Evolutionary conservation across 2,329 filamentous ascomycete species (phyloP).

Genomic region (Diaporthe ampelina): DNA sequence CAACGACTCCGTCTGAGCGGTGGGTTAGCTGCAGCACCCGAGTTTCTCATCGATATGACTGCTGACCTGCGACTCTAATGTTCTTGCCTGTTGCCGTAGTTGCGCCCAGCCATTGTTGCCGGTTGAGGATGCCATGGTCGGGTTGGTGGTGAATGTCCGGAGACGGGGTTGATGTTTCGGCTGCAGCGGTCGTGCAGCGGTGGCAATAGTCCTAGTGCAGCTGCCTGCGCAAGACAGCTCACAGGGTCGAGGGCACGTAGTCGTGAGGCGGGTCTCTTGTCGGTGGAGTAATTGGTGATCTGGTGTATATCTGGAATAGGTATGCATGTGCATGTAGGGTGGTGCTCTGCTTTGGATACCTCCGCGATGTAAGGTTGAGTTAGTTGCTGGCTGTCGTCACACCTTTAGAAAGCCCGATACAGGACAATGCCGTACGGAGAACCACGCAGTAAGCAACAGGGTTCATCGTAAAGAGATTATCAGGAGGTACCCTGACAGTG

Average conservation of each 20-base stretch:
- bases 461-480: too few relatives aligned
- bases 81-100: constrained; percentile 90
- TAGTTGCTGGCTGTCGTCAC: constrained; percentile 29
- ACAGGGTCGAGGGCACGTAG: not conserved
- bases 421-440: not conserved
- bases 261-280: not conserved
- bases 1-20: constrained; percentile 80
- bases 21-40: constrained; percentile 32
- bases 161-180: constrained; percentile 8
- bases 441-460: too few relatives aligned
- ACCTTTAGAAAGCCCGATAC: not conserved
- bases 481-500: not conserved
- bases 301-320: not conserved
- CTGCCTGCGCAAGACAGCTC: constrained; percentile 1
- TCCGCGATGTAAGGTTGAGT: constrained; percentile 13
- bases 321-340: constrained; percentile 16
- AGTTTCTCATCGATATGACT: not conserved
- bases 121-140: constrained; percentile 65
- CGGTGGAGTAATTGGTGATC: not conserved
- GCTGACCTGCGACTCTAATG: constrained; percentile 88
- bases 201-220: not conserved
- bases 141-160: constrained; percentile 32
- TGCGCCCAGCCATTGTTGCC: constrained; percentile 87
- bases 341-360: not conserved
- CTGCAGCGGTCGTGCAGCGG: not conserved